phyloP scores from a whole-genome alignment of 371 early-diverging fungal species.

The Mucor saturninus region DNA sequence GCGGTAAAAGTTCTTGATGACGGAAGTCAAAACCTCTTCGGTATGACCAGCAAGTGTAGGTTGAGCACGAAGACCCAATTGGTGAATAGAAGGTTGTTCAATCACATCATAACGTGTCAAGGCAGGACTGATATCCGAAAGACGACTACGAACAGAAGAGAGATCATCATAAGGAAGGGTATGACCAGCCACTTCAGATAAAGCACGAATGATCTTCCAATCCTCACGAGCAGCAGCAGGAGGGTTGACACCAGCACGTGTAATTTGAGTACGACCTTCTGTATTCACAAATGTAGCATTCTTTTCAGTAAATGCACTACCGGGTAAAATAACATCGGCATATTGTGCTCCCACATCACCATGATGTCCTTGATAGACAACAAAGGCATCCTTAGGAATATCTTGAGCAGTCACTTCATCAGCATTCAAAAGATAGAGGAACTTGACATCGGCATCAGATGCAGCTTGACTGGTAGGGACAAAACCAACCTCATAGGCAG shows the following conservation, averaged over 20 bases:
- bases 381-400: slow-evolving; percentile 91
- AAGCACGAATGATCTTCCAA: slow-evolving; percentile 97
- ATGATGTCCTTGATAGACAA: slow-evolving; percentile 98
- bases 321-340: slow-evolving; percentile 96
- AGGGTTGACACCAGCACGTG: slow-evolving; percentile 91
- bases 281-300: slow-evolving; percentile 90
- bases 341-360: slow-evolving; percentile 95
- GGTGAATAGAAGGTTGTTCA: slow-evolving; percentile 62
- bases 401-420: slow-evolving; percentile 80
- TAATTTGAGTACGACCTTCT: slow-evolving; percentile 93
- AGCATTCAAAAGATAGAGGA: slow-evolving; percentile 92
- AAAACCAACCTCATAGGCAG: slow-evolving; percentile 92
- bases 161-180: slow-evolving; percentile 92
- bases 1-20: slow-evolving; percentile 91
- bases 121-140: slow-evolving; percentile 86
- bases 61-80: slow-evolving; percentile 69
- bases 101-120: slow-evolving; percentile 78
- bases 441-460: slow-evolving; percentile 58
- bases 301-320: slow-evolving; percentile 98
- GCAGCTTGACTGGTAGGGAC: slow-evolving; percentile 60
- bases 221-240: slow-evolving; percentile 95
- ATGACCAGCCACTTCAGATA: slow-evolving; percentile 88
- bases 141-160: slow-evolving; percentile 79
- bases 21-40: slow-evolving; percentile 53
- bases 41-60: slow-evolving; percentile 51